Evolutionary conservation across 2,329 filamentous ascomycete species (phyloP), one percentile per base, ranked within the genome.

Genomic region (Pyricularia sp.): DNA sequence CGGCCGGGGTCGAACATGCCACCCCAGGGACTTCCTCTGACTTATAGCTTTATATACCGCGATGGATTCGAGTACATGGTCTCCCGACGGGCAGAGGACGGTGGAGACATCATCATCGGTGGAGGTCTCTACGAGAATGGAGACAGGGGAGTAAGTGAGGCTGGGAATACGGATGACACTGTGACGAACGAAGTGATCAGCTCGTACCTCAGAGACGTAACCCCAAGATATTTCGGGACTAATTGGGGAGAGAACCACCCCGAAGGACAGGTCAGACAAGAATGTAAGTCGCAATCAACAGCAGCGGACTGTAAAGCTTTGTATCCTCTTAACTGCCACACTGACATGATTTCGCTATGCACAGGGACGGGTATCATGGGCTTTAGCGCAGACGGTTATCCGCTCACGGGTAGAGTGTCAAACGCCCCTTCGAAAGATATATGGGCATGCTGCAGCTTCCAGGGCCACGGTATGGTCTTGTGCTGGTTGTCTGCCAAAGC

Each of bases 1-100:
- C 64, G 73, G 26, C 68, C 75, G 62, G 72, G 78, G 12, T 60
- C 67, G 69, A 68, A 63, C 3, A 73, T 79, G 67, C 77, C 79
- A 2, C 65, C 65, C 1, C 71, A 67, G 0, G 75, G 78, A 12
- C 70, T 85, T 31, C 71, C 74, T 6, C 78, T 77, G 2, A 85
- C 84, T 1, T 88, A 86, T 69, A 85, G 80, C 24, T 85, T 89
- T 68, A 82, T 87, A 30, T 85, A 85, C 70, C 76, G 78, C 1
- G 73, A 76, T 28, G 84, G 86, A 0, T 88, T 86, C 70, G 87
- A 89, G 66, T 90, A 89, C 72, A 84, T 89, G 79, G 82, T 89
- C 9, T 79, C 82, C 1, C 78, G 84, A 1, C 81, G 81, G 0
- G 72, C 76, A n/a, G 78, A 78, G 0, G 76, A 78, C 2, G 60